Percentiles rank a stretch among this genome's conserved stretches.
Conservation (phyloP, 306 rosid genomes). For the Quercus aquifolioides region DNA sequence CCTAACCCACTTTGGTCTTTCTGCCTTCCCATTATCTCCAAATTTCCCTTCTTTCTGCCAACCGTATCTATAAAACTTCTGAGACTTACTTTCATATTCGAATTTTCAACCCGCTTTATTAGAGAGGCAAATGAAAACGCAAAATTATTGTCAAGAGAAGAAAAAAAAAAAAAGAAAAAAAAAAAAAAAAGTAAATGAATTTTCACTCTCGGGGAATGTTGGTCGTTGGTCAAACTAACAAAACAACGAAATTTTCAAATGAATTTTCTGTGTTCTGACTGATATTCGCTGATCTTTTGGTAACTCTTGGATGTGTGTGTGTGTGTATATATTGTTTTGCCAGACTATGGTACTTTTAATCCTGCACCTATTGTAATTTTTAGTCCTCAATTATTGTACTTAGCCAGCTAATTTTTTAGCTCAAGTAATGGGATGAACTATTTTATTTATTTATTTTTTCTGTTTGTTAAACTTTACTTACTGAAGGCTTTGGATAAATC, state of each 20-base stretch:
- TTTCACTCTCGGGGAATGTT: conserved; percentile 37
- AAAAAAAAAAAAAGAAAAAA: neutral
- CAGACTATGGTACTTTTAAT: conserved; percentile 24
- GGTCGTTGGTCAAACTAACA: conserved; percentile 55
- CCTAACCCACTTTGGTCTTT: neutral
- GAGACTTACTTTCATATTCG: neutral
- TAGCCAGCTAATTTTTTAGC: neutral
- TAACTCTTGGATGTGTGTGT: neutral
- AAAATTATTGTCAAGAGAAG: conserved; percentile 26
- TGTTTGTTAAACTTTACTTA: neutral
- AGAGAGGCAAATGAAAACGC: conserved; percentile 12
- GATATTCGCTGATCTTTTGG: conserved; percentile 12
- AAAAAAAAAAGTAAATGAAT: neutral
- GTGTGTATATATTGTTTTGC: conserved; percentile 6
- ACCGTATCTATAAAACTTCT: conserved; percentile 13
- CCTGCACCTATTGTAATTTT: conserved; percentile 33
- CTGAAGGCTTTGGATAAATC: neutral
- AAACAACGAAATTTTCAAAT: conserved; percentile 45
- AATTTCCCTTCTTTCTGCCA: conserved; percentile 12
- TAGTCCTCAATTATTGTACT: neutral
- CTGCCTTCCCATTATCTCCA: conserved; percentile 15
- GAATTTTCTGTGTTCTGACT: conserved; percentile 51
- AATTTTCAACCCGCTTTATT: neutral
- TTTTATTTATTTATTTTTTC: neutral
- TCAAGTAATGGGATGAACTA: neutral